Percentiles rank a stretch among this genome's conserved stretches.
phyloP scores from a whole-genome alignment of 108 stramenopile genomes.

The Cafeteria roenbergensis region DNA sequence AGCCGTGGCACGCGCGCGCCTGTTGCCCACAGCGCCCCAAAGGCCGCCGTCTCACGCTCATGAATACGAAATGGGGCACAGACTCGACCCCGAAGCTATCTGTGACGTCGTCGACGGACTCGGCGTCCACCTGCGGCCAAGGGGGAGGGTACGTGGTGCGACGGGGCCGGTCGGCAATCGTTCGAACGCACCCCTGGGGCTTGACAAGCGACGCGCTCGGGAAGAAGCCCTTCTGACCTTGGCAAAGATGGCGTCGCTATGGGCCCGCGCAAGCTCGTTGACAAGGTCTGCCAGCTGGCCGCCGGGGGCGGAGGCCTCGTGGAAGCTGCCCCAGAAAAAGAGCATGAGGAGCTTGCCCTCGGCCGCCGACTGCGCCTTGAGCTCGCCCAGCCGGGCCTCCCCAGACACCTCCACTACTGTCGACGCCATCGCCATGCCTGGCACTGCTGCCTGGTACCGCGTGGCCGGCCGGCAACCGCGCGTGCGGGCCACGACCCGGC shows the following conservation, averaged over 20 bases:
- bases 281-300: constrained; percentile 46
- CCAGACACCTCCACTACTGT: too few species aligned
- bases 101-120: constrained; percentile 35
- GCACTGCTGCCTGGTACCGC: too few species aligned
- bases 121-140: constrained; percentile 54
- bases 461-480: too few species aligned
- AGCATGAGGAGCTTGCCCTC: constrained; percentile 35
- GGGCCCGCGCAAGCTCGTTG: constrained; percentile 15
- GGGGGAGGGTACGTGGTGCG: neutral
- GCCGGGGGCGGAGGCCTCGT: constrained; percentile 55
- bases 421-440: too few species aligned
- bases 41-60: constrained; percentile 18
- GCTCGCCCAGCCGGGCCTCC: too few species aligned
- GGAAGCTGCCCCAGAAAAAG: constrained; percentile 75
- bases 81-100: constrained; percentile 49
- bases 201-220: too few species aligned
- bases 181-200: too few species aligned
- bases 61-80: constrained; percentile 73
- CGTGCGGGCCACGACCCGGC: too few species aligned
- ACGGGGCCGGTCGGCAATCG: neutral
- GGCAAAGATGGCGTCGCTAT: constrained; percentile 39
- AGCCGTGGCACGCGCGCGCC: too few species aligned
- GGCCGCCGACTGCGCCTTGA: too few species aligned
- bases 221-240: constrained; percentile 6
- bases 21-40: too few species aligned